Conservation (phyloP, 495 filamentous ascomycete genomes). For the Daldinia grandis region DNA sequence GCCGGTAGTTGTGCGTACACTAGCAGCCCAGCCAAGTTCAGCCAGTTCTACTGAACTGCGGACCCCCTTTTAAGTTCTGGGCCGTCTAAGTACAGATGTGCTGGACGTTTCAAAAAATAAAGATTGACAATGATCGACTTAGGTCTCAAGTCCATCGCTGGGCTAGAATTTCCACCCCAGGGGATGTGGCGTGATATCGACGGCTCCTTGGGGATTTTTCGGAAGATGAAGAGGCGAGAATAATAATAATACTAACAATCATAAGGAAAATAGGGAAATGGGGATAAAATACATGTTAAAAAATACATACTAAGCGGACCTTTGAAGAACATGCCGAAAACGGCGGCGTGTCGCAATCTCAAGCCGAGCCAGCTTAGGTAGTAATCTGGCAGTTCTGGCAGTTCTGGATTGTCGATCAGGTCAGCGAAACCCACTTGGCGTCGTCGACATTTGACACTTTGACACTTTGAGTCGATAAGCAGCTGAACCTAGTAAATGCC, state of each 20-base stretch:
- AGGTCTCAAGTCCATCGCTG: conserved; percentile 8
- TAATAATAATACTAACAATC: not conserved
- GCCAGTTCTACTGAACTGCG: conserved; percentile 10
- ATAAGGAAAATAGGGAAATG: not conserved
- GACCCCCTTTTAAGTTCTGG: conserved; percentile 27
- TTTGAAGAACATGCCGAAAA: conserved; percentile 37
- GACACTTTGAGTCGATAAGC: conserved; percentile 13
- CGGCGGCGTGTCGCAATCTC: conserved; percentile 23
- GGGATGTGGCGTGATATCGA: conserved; percentile 37
- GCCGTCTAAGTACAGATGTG: conserved; percentile 29
- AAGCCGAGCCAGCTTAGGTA: conserved; percentile 34
- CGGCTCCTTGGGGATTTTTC: not conserved
- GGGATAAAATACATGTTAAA: not conserved
- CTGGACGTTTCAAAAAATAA: conserved; percentile 19
- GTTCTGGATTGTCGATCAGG: conserved; percentile 36
- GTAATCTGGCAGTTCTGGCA: not conserved
- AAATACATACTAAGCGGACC: not conserved
- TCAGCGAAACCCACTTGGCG: conserved; percentile 28
- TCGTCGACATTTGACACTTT: not conserved
- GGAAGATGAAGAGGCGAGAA: conserved; percentile 7
- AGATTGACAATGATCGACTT: conserved; percentile 26
- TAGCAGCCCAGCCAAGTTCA: not conserved
- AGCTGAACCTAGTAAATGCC: conserved; percentile 3
- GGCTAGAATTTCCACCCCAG: conserved; percentile 29
- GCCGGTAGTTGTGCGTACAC: conserved; percentile 31